phyloP scores from a whole-genome alignment of 75 land plant genomes.

The Cryptomeria japonica region DNA sequence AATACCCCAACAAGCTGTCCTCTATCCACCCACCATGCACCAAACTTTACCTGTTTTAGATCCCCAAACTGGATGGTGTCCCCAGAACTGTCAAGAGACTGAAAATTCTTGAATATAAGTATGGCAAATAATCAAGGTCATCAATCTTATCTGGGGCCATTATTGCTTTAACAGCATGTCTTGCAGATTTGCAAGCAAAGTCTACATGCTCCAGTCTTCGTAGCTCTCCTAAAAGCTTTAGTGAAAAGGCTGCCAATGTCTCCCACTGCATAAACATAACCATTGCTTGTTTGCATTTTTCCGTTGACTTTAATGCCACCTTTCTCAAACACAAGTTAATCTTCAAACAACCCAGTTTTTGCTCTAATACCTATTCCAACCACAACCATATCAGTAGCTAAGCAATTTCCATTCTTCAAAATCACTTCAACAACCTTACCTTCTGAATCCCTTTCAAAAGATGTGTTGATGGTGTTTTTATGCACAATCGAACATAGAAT shows the following conservation, averaged over 20 bases:
- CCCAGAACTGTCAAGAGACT: conserved; percentile 79
- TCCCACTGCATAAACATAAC: conserved; percentile 84
- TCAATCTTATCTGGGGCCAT: conserved; percentile 53
- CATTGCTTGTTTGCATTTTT: conserved; percentile 71
- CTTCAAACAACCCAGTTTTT: conserved; percentile 72
- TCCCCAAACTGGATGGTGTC: conserved; percentile 74
- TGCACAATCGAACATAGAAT: no score
- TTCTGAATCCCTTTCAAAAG: no score
- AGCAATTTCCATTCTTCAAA: conserved; percentile 63
- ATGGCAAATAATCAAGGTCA: conserved; percentile 81
- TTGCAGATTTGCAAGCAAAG: conserved; percentile 80
- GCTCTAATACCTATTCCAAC: conserved; percentile 92
- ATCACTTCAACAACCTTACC: conserved; percentile 67
- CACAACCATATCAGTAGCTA: conserved; percentile 81
- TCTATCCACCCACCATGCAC: conserved; percentile 84
- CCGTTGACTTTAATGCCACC: conserved; percentile 91
- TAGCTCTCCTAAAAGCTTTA: conserved; percentile 66
- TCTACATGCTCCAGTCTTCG: conserved; percentile 94
- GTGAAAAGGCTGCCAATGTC: conserved; percentile 89
- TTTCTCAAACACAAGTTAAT: conserved; percentile 72
- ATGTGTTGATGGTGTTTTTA: no score
- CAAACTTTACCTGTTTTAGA: conserved; percentile 55
- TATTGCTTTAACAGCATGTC: conserved; percentile 86
- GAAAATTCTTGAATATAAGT: conserved; percentile 89
- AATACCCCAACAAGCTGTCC: conserved; percentile 82